Percentiles rank a stretch among this genome's conserved stretches.
Conservation (phyloP, 352 stramenopile species). For the Saprolegnia parasitica region DNA sequence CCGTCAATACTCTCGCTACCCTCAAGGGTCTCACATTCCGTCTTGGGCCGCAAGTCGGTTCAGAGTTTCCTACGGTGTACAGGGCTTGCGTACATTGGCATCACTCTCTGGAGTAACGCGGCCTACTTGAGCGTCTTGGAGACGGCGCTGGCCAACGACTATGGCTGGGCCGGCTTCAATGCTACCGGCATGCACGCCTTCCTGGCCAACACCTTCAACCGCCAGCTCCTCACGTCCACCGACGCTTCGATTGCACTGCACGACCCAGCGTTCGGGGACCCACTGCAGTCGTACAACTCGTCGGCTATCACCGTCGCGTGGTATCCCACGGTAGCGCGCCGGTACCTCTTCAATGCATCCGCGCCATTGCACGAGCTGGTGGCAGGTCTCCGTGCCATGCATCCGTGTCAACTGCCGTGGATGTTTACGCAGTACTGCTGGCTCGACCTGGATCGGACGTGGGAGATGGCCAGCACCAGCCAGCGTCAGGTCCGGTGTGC, state of each 20-base stretch:
- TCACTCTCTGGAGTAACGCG: background rate
- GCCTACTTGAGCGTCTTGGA: background rate
- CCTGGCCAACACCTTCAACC: conserved; percentile 4
- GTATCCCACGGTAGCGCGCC: background rate
- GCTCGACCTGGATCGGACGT: conserved; percentile 2
- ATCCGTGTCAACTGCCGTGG: conserved; percentile 17
- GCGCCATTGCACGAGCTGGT: background rate
- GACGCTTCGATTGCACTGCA: background rate
- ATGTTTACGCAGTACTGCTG: conserved; percentile 30
- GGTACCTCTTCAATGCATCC: background rate
- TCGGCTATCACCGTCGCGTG: background rate
- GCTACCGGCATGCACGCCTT: background rate
- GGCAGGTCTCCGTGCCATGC: background rate
- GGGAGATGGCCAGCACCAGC: conserved; percentile 9
- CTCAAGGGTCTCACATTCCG: too few relatives aligned
- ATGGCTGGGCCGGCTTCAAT: background rate
- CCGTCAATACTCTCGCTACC: too few relatives aligned
- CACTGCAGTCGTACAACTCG: background rate
- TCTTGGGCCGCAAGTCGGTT: too few relatives aligned
- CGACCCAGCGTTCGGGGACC: conserved; percentile 1
- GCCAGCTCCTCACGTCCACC: conserved; percentile 2
- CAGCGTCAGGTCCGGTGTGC: conserved; percentile 5
- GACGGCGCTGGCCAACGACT: background rate
- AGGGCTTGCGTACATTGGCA: too few relatives aligned
- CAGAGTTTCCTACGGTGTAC: too few relatives aligned